A percentile compares a stretch with the other conserved stretches of the same genome.
These are phyloP conservation scores for Boletellus emodensis DNA, from an alignment of 768 basidiomycete genomes.

Conservation along the genomic window DNA sequence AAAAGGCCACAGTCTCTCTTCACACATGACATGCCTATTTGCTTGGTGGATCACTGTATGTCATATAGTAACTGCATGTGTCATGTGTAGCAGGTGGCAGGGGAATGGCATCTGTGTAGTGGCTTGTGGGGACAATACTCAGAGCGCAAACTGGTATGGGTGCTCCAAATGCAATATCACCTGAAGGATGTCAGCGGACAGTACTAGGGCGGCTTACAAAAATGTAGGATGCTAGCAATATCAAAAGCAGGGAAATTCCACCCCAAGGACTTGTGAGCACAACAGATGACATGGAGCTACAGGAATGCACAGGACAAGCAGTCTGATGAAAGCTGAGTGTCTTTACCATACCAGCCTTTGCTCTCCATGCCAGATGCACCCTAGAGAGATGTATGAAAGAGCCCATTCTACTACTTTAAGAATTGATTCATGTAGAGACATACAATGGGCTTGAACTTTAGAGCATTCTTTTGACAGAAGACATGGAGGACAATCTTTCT, in stretches of 20 bases:
- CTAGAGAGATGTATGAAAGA: conserved; percentile 53
- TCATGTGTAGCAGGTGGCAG: too few species aligned
- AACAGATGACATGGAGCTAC: background rate
- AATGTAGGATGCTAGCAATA: conserved; percentile 54
- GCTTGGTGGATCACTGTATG: too few species aligned
- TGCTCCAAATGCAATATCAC: conserved; percentile 79
- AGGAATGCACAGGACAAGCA: conserved; percentile 59
- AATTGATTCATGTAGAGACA: conserved; percentile 54
- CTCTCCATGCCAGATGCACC: conserved; percentile 55
- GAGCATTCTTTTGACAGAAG: conserved; percentile 78
- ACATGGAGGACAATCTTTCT: conserved; percentile 88
- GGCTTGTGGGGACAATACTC: too few species aligned
- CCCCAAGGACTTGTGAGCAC: conserved; percentile 32
- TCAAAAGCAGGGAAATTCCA: conserved; percentile 66
- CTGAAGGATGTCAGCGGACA: conserved; percentile 11
- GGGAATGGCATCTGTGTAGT: too few species aligned
- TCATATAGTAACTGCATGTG: too few species aligned
- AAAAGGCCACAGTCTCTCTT: too few species aligned
- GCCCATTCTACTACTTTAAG: conserved; percentile 70
- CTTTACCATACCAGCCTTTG: conserved; percentile 57
- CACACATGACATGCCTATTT: too few species aligned
- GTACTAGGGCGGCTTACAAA: background rate
- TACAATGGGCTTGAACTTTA: conserved; percentile 83
- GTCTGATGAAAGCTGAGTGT: conserved; percentile 69
- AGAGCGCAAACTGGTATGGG: too few species aligned